Conservation (phyloP, 2,329 filamentous ascomycete genomes). For the Trichophyton equinum region DNA sequence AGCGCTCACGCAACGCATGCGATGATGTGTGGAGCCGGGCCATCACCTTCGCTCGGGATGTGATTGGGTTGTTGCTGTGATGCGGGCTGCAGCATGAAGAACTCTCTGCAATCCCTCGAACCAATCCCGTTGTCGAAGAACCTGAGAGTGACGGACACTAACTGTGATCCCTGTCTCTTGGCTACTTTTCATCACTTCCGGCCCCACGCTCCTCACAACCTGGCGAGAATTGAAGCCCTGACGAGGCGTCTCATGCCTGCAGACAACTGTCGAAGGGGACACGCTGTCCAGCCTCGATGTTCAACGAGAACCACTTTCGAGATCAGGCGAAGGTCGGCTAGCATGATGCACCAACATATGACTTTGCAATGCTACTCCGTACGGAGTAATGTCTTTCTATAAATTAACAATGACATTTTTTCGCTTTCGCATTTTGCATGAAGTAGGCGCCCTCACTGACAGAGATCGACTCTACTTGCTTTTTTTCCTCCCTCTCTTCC, state of each 20-base stretch:
- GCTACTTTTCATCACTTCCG: neutral
- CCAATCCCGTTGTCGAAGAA: conserved; percentile 4
- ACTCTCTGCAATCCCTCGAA: neutral
- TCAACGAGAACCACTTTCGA: neutral
- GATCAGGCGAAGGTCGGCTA: neutral
- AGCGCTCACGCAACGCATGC: neutral
- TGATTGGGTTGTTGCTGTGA: conserved; percentile 5
- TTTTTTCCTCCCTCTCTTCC: neutral
- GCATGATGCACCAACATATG: neutral
- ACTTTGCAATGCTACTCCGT: neutral
- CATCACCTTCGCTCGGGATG: neutral
- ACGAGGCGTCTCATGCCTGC: conserved; percentile 3
- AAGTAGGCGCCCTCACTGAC: neutral
- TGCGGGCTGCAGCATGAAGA: conserved; percentile 5
- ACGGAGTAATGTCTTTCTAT: neutral
- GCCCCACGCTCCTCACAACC: conserved; percentile 5
- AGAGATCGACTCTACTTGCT: neutral
- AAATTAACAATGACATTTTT: neutral
- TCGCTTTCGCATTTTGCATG: neutral
- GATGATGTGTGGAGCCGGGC: neutral
- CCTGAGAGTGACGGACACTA: conserved; percentile 3
- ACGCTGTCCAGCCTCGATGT: neutral
- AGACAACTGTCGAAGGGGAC: neutral
- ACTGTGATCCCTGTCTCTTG: conserved; percentile 2
- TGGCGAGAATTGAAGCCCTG: neutral